phyloP scores from a whole-genome alignment of 2,329 filamentous ascomycete genomes.

The Fusarium coicis region DNA sequence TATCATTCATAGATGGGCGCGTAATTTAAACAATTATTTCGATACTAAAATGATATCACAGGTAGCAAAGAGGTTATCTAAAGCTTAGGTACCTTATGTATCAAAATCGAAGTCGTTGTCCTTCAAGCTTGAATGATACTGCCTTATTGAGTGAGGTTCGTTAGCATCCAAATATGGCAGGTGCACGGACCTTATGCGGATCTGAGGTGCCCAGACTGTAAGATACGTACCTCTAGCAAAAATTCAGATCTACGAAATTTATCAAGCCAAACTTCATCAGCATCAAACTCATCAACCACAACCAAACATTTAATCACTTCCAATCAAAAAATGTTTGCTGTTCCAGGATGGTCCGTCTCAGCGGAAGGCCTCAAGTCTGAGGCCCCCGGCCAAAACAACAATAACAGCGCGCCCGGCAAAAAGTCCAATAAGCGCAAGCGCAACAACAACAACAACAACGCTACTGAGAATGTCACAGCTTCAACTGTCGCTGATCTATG shows the following conservation, averaged over 20 bases:
- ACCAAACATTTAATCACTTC: constrained; percentile 1
- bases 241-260: constrained; percentile 28
- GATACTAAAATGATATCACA: too few species aligned
- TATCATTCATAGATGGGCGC: fast-evolving
- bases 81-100: too few species aligned
- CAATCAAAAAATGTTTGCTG: constrained; percentile 78
- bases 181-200: constrained; percentile 11
- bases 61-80: too few species aligned
- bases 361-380: constrained; percentile 78
- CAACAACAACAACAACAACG: constrained; percentile 36
- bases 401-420: constrained; percentile 49
- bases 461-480: constrained; percentile 64
- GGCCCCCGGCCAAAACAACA: constrained; percentile 49
- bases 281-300: constrained; percentile 21
- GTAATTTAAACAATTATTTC: too few species aligned
- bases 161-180: constrained; percentile 5
- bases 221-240: constrained; percentile 28
- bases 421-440: constrained; percentile 71
- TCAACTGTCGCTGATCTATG: constrained; percentile 82
- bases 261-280: constrained; percentile 11
- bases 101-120: background rate
- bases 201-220: background rate
- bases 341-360: constrained; percentile 90
- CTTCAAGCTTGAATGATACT: background rate
- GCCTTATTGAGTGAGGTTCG: background rate